Evolutionary conservation across 116 monocot species (phyloP).

Genomic region (Posidonia oceanica): DNA sequence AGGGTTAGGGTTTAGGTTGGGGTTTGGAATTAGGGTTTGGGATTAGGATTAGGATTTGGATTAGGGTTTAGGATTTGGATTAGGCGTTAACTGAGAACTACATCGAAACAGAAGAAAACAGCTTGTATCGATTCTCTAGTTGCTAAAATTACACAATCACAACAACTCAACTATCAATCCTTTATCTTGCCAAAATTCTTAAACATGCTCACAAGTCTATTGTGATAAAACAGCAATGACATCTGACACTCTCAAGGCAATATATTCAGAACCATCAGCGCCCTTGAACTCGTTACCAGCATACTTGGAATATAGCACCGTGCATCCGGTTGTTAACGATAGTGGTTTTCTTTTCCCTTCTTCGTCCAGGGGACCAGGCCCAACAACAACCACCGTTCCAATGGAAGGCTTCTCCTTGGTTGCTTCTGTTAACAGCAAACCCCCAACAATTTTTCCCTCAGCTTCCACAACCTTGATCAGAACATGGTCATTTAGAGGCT

Average conservation of each 20-base stretch:
- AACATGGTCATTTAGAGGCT: conserved; percentile 44
- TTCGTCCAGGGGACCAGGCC: conserved; percentile 33
- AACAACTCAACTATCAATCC: neutral
- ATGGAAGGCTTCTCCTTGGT: conserved; percentile 62
- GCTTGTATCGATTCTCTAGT: neutral
- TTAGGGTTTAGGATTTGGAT: no score
- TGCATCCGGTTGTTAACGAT: conserved; percentile 16
- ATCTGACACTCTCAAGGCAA: conserved; percentile 29
- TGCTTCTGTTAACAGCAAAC: conserved; percentile 53
- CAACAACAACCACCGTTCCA: conserved; percentile 44
- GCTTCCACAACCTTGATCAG: conserved; percentile 54
- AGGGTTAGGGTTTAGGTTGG: no score
- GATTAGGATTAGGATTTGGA: no score
- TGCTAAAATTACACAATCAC: neutral
- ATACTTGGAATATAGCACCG: conserved; percentile 49
- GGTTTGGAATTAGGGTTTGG: no score
- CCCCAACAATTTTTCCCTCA: conserved; percentile 65
- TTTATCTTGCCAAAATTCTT: conserved; percentile 6
- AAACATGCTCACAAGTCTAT: neutral
- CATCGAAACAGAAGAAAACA: no score
- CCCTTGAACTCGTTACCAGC: conserved; percentile 49
- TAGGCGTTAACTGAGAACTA: no score
- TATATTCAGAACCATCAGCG: conserved; percentile 39
- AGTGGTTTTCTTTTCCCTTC: conserved; percentile 35
- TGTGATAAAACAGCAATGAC: conserved; percentile 47